Evolutionary conservation across 768 basidiomycete species (phyloP).

Genomic region (Mycena sanguinolenta): DNA sequence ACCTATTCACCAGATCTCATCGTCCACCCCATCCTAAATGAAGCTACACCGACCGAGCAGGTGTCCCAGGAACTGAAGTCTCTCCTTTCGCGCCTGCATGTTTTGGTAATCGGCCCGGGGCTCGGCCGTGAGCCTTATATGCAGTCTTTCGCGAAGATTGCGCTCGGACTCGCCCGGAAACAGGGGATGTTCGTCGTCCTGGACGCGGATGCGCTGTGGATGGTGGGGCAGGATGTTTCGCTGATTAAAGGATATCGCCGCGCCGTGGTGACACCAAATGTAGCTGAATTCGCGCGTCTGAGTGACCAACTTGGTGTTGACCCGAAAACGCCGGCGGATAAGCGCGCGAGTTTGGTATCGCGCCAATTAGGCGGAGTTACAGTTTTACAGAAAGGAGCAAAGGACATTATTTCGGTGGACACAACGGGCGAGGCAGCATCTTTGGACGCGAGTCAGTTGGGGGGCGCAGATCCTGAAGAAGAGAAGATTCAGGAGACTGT

Average conservation of each 20-base stretch:
- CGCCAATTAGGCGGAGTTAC: conserved; percentile 87
- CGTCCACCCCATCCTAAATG: conserved; percentile 91
- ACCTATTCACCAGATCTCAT: conserved; percentile 97
- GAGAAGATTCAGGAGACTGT: conserved; percentile 72
- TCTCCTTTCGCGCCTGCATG: conserved; percentile 89
- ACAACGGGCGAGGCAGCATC: conserved; percentile 69
- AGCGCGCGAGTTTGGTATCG: conserved; percentile 81
- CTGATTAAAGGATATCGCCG: conserved; percentile 88
- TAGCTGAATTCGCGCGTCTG: conserved; percentile 91
- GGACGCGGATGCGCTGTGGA: conserved; percentile 93
- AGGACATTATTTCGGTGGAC: conserved; percentile 86
- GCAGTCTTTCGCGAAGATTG: conserved; percentile 84
- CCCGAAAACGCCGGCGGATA: conserved; percentile 60
- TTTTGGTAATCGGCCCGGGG: conserved; percentile 93
- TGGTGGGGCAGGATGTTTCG: conserved; percentile 80
- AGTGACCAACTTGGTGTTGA: conserved; percentile 80
- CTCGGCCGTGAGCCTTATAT: conserved; percentile 93
- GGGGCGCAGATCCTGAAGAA: conserved; percentile 60
- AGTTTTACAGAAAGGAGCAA: conserved; percentile 88
- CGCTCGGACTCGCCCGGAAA: conserved; percentile 78
- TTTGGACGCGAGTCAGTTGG: conserved; percentile 57
- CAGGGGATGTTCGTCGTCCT: conserved; percentile 91
- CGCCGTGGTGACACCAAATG: conserved; percentile 93
- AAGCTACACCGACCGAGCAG: conserved; percentile 68
- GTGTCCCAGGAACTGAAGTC: conserved; percentile 70